Conservation (phyloP, 768 basidiomycete species). For the Auriscalpium vulgare region DNA sequence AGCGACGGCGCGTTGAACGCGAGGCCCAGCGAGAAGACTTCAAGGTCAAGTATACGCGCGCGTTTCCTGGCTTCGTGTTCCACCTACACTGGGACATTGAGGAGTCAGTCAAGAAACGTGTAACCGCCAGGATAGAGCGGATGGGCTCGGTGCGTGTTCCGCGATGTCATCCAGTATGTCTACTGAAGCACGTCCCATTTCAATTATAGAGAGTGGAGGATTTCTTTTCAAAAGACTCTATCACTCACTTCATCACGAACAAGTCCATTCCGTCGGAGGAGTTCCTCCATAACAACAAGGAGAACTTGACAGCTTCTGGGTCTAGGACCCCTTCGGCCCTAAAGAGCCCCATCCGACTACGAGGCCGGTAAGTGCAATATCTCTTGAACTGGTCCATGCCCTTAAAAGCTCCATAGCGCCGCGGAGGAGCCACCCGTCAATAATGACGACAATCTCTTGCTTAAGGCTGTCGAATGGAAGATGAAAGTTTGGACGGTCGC, state of each 20-base stretch:
- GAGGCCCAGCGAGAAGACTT: conserved; percentile 15
- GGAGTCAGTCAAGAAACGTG: conserved; percentile 27
- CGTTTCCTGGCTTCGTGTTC: conserved; percentile 68
- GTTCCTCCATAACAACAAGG: conserved; percentile 44
- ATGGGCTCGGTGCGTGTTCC: conserved; percentile 69
- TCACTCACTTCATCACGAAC: conserved; percentile 85
- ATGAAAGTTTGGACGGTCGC: conserved; percentile 83
- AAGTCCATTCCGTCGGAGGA: conserved; percentile 28
- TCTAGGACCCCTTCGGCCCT: conserved; percentile 23
- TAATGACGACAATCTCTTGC: conserved; percentile 39
- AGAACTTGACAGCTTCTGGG: conserved; percentile 39
- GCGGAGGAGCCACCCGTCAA: conserved; percentile 22
- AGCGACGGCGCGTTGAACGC: conserved; percentile 12
- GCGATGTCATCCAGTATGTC: background rate
- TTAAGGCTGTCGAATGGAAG: conserved; percentile 58
- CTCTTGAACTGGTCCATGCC: background rate
- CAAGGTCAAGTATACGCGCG: conserved; percentile 25
- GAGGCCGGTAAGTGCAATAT: conserved; percentile 40
- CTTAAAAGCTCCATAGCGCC: conserved; percentile 11
- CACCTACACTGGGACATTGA: conserved; percentile 62
- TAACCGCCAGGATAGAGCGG: conserved; percentile 50
- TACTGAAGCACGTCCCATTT: conserved; percentile 1
- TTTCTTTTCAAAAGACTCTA: conserved; percentile 72
- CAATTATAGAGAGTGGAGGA: conserved; percentile 62
- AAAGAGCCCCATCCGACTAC: conserved; percentile 62